Evolutionary conservation across 352 stramenopile genomes (phyloP), one percentile per base, ranked within the genome.

Genomic region (Globisporangium viniferum): DNA sequence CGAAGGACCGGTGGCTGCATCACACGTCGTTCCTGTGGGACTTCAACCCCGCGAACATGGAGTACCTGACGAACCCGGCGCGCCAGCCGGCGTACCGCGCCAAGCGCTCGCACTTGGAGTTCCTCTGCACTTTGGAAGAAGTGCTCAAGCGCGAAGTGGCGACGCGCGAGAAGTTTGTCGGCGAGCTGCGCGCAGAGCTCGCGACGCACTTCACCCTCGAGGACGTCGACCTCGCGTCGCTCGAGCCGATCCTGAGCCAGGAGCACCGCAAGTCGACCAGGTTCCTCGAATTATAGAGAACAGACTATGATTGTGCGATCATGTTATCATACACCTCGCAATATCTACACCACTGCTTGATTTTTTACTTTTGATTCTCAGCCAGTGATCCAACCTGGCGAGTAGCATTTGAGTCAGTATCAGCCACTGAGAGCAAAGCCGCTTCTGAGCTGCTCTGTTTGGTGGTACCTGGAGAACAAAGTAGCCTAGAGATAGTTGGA

Each of bases 21-120:
- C 97, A 99, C 78, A 99, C 97, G 24, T 98, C 91, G 61, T 99
- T 99, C 77, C 73, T 99, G 15, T 99, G 94, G 93, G 94, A 99
- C 74, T 99, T 97, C 69, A 77, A 98, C 60, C 73, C 89, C 10
- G 73, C 69, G 2, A 97, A 98, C 71, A 99, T 99, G 97, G 77
- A 92, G 66, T 98, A 98, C 62, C 81, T 99, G 10, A 97, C 84
- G 3, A 89, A 99, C 53, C 97, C 97, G 3, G 80, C 90, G 54
- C 98, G 98, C 59, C 89, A 98, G 79, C 97, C 97, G 0, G 84
- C 89, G 29, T 99, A 99, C 75, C 91, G 97, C 64, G 77, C 86
- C 9, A 82, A 99, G 74, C 84, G 97, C 49, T 84, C 84, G 24
- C 97, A 99, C 77, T 78, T 86, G 41, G 92, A 98, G 33, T 99